Conservation (phyloP, 2,329 filamentous ascomycete genomes). For the Chalaropsis ovoidea region DNA sequence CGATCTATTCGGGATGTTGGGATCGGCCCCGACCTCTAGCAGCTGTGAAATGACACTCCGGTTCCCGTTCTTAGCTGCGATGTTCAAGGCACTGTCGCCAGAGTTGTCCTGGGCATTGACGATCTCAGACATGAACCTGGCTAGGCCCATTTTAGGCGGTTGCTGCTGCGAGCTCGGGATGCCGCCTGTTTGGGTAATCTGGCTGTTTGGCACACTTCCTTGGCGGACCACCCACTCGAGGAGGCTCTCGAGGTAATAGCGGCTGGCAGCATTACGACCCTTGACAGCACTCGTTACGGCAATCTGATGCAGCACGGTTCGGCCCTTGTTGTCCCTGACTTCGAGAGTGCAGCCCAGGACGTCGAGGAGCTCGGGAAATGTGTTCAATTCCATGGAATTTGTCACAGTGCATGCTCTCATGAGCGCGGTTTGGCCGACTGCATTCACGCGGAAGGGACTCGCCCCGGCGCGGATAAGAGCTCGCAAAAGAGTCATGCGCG, state of each 20-base stretch:
- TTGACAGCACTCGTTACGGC: slow-evolving; percentile 93
- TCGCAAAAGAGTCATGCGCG: slow-evolving; percentile 70
- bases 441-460: slow-evolving; percentile 78
- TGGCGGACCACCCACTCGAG: slow-evolving; percentile 90
- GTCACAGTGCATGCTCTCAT: slow-evolving; percentile 89
- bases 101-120: slow-evolving; percentile 91
- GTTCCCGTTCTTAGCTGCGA: slow-evolving; percentile 87
- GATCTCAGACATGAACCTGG: slow-evolving; percentile 91
- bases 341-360: slow-evolving; percentile 84
- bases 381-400: slow-evolving; percentile 84
- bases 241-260: slow-evolving; percentile 90
- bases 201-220: slow-evolving; percentile 53
- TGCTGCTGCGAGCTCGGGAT: slow-evolving; percentile 35
- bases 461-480: slow-evolving; percentile 75
- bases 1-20: slow-evolving; percentile 81
- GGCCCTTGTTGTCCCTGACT: slow-evolving; percentile 74
- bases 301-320: slow-evolving; percentile 92
- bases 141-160: slow-evolving; percentile 65
- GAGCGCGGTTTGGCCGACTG: slow-evolving; percentile 79
- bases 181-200: slow-evolving; percentile 33
- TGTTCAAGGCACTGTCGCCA: slow-evolving; percentile 88
- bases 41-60: slow-evolving; percentile 93
- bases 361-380: slow-evolving; percentile 83
- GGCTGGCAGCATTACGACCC: slow-evolving; percentile 78
- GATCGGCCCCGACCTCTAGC: slow-evolving; percentile 86